Evolutionary conservation across 176 grass and related monocot genomes (phyloP).

Genomic region (Otatea glauca): DNA sequence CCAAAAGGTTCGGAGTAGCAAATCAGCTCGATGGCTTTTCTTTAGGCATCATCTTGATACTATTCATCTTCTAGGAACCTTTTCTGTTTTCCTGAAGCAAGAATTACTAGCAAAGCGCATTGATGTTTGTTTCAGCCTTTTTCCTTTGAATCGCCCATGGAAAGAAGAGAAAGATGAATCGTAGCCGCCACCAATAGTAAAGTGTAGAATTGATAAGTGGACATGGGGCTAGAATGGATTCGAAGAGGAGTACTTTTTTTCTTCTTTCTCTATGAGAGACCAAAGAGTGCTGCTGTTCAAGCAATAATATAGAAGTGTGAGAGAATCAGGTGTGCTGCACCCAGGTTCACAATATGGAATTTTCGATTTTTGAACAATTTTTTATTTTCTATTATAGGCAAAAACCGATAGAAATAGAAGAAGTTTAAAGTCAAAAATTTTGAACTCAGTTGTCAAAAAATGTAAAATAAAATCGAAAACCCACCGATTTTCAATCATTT

Average conservation of each 20-base stretch:
- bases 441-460: too few relatives aligned
- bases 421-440: too few relatives aligned
- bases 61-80: not conserved
- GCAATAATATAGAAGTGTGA: not conserved
- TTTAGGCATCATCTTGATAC: not conserved
- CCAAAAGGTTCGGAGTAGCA: not conserved
- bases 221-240: not conserved
- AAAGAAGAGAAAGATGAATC: not conserved
- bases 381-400: too few relatives aligned
- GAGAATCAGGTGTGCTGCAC: too few relatives aligned
- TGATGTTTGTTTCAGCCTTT: not conserved
- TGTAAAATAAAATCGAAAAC: too few relatives aligned
- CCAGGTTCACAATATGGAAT: too few relatives aligned
- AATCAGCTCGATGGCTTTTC: conserved; percentile 2
- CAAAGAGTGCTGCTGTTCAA: not conserved
- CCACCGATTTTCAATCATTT: too few relatives aligned
- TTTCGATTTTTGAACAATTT: too few relatives aligned
- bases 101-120: not conserved
- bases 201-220: not conserved
- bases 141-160: not conserved
- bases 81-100: not conserved
- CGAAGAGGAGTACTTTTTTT: not conserved
- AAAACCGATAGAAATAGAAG: too few relatives aligned
- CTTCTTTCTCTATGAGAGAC: not conserved
- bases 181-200: too few relatives aligned